Percentiles rank a stretch among this genome's conserved stretches.
These are phyloP conservation scores for Boletus subcaerulescens DNA, from an alignment of 768 basidiomycete genomes.

Conservation along the genomic window DNA sequence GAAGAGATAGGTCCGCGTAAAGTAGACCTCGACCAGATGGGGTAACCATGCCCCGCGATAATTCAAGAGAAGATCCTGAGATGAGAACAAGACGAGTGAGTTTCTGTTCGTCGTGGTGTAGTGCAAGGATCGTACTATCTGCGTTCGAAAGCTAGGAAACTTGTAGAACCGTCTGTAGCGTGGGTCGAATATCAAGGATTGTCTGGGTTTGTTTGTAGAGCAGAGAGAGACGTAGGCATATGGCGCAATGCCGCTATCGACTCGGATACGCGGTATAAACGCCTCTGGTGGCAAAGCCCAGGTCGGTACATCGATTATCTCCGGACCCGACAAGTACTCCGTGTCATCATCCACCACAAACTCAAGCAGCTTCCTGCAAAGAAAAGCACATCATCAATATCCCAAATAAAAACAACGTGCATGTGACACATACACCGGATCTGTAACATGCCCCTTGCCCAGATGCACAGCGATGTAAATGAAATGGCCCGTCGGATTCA, in stretches of 20 bases:
- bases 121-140: conserved; percentile 1
- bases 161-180: conserved; percentile 17
- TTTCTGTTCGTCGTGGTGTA: neutral
- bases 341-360: conserved; percentile 18
- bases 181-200: conserved; percentile 16
- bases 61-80: conserved; percentile 12
- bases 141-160: conserved; percentile 19
- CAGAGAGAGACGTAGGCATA: conserved; percentile 17
- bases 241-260: conserved; percentile 8
- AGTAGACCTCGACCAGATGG: conserved; percentile 16
- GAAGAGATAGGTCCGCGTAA: conserved; percentile 13
- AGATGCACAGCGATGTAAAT: conserved; percentile 16
- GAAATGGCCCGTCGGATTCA: conserved; percentile 8
- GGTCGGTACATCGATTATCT: conserved; percentile 14
- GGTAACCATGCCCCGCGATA: conserved; percentile 22
- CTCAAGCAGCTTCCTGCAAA: conserved; percentile 16
- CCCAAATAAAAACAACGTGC: neutral
- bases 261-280: conserved; percentile 11
- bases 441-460: neutral
- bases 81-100: neutral
- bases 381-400: neutral
- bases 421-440: conserved; percentile 15
- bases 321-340: conserved; percentile 7
- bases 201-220: conserved; percentile 6
- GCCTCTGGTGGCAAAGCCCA: conserved; percentile 8